Evolutionary conservation across 352 stramenopile genomes (phyloP), one percentile per base, ranked within the genome.

Genomic region (Thraustochytrium sp.): DNA sequence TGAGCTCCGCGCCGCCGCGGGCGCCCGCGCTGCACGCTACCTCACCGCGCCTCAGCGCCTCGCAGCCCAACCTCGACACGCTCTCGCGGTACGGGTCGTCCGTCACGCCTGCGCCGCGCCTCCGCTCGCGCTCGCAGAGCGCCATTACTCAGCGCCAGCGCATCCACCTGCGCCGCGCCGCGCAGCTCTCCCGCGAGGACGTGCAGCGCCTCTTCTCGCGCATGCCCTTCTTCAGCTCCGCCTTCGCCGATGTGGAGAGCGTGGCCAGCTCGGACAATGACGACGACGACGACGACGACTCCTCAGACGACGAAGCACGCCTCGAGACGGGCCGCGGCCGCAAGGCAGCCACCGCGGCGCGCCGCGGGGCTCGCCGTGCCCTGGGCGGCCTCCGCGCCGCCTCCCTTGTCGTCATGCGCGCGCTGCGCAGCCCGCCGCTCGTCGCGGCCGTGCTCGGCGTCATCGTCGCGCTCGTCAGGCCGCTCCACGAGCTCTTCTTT

Each of bases 371-470:
- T n/a, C n/a, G n/a, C n/a, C n/a, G 59, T 18, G 9, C 21, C 8
- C 40, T 21, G 4, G 42, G 26, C 8, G 11, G n/a, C 26, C 13
- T 72, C 0, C 36, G 2, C 23, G 13, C 18, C 18, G 36, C 26
- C 9, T 26, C 64, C 49, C 23, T 62, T 23, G 13, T 62, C 9
- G 13, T 11, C 34, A 23, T 9, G 18, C 65, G 65, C 18, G 49
- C 49, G 42, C 21, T 77, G 13, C 31, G n/a, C 16, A 77, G 65
- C 65, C 65, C 65, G 3, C 65, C 65, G 31, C 8, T 77, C 11
- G 34, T 77, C 26, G 65, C 42, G 21, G 65, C 65, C 23, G n/a
- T 77, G 68, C 49, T 77, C 64, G 65, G 65, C 21, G 49, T 77
- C 23, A 11, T 77, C 49, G 65, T 77, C 5, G 65, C 65, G 42